Percentiles rank a stretch among this genome's conserved stretches.
Evolutionary conservation across 1,139 yeast genomes (phyloP).

Genomic region (Candida dubliniensis): DNA sequence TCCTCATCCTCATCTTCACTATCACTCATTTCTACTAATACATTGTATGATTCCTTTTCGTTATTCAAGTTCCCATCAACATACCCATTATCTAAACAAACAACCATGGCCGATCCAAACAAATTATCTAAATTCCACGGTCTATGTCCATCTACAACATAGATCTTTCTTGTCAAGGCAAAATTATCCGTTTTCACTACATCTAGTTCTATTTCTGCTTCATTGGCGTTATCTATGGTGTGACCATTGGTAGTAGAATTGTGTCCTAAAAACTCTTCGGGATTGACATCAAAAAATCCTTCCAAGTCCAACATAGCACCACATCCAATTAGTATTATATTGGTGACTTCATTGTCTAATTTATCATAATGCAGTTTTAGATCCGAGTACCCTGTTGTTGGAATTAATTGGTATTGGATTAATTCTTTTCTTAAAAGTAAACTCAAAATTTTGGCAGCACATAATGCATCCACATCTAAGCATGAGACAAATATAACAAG

Average conservation of each 20-base stretch:
- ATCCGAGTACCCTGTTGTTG: constrained; percentile 92
- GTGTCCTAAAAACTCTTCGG: constrained; percentile 37
- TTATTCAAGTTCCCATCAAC: constrained; percentile 55
- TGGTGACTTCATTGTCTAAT: constrained; percentile 74
- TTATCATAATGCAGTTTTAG: constrained; percentile 60
- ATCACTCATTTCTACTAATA: constrained; percentile 37
- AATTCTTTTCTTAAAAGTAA: constrained; percentile 73
- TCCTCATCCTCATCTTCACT: constrained; percentile 26
- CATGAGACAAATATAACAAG: constrained; percentile 88
- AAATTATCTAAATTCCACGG: constrained; percentile 96
- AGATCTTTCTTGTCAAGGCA: constrained; percentile 42
- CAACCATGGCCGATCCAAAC: constrained; percentile 78
- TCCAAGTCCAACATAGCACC: constrained; percentile 94
- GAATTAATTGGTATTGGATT: constrained; percentile 84
- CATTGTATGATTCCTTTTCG: constrained; percentile 57
- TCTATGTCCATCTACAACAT: constrained; percentile 85
- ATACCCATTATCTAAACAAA: constrained; percentile 86
- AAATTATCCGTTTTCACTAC: neutral
- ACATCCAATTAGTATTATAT: constrained; percentile 82
- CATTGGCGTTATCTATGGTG: constrained; percentile 1
- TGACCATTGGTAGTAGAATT: neutral
- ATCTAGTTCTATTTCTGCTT: constrained; percentile 6
- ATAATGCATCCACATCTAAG: constrained; percentile 86
- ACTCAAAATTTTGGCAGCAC: constrained; percentile 80
- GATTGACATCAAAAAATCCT: constrained; percentile 67